Conservation (phyloP, 2,329 filamentous ascomycete genomes). For the Microcyclospora tardicrescens region DNA sequence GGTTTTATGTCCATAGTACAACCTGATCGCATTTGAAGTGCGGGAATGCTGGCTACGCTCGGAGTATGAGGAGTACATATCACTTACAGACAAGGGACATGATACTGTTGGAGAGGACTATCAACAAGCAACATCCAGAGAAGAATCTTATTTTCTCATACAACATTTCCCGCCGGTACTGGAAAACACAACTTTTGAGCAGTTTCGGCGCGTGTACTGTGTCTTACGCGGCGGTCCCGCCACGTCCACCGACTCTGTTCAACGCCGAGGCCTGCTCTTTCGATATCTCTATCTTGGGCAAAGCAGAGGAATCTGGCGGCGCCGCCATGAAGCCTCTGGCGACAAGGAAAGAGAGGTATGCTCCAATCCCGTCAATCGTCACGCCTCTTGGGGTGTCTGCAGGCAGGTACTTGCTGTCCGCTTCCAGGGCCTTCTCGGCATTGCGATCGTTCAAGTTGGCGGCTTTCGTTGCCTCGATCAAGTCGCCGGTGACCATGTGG, state of each 20-base stretch:
- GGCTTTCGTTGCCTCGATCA: slow-evolving; percentile 57
- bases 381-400: slow-evolving; percentile 44
- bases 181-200: too few relatives aligned
- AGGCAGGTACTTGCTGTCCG: slow-evolving; percentile 45
- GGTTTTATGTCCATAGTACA: too few relatives aligned
- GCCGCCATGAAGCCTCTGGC: slow-evolving; percentile 48
- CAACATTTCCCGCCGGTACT: too few relatives aligned
- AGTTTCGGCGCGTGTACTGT: too few relatives aligned
- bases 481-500: slow-evolving; percentile 57
- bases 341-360: slow-evolving; percentile 51
- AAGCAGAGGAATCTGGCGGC: slow-evolving; percentile 23
- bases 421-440: slow-evolving; percentile 49
- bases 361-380: slow-evolving; percentile 46
- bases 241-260: slow-evolving; percentile 41
- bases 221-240: slow-evolving; percentile 14
- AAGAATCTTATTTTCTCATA: too few relatives aligned
- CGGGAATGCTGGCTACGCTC: too few relatives aligned
- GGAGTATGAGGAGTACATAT: too few relatives aligned
- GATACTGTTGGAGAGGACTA: too few relatives aligned
- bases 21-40: too few relatives aligned
- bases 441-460: slow-evolving; percentile 65
- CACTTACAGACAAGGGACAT: too few relatives aligned
- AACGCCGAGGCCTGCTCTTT: slow-evolving; percentile 37
- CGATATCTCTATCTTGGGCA: slow-evolving; percentile 35
- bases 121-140: too few relatives aligned